Base-by-base conservation (phyloP, 169 alveolate species). In the Plasmodium berghei region DNA sequence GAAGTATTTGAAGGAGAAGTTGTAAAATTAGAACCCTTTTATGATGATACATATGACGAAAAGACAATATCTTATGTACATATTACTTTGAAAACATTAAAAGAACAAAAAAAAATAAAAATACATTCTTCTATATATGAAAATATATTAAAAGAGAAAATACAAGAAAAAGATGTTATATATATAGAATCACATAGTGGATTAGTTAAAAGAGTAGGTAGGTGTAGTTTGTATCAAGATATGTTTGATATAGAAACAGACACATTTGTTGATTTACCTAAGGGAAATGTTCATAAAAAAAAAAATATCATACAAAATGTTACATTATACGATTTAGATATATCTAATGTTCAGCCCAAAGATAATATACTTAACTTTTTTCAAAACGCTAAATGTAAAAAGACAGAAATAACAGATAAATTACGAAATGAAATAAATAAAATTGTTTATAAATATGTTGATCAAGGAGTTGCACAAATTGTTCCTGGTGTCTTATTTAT, bases 401-500 rank as follows among this genome's bases (percentile, higher is more conserved):
- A 98, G 86, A 99, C 99, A 9, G 99, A 99, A 93, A 98, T 99
- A 62, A 99, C 99, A 9, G 99, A 98, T 77, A 98, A 98, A 91
- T 97, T 98, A 64, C 95, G 99, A 89, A 93, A 93, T 66, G 99
- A 98, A 94, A 97, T 98, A 72, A 98, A 98, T 93, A 98, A 98
- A 93, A 98, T 98, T 18, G 99, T 98, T 52, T 97, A 97, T 93
- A 97, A 97, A 92, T 98, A 98, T 85, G 97, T 96, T 42, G 99
- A 97, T 70, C 91, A 86, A 54, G 99, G 99, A 34, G 96, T 98
- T 22, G 99, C 99, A n/a, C 99, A 98, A 94, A 95, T 98, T 59
- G 98, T 98, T 24, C 99, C 99, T 28, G 99, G 99, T n/a, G 99
- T 98, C 70, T 90, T 98, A 54, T 98, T 98, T 92, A 98, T 98